Evolutionary conservation across 2,329 filamentous ascomycete genomes (phyloP).

Genomic region (Colletotrichum higginsianum): DNA sequence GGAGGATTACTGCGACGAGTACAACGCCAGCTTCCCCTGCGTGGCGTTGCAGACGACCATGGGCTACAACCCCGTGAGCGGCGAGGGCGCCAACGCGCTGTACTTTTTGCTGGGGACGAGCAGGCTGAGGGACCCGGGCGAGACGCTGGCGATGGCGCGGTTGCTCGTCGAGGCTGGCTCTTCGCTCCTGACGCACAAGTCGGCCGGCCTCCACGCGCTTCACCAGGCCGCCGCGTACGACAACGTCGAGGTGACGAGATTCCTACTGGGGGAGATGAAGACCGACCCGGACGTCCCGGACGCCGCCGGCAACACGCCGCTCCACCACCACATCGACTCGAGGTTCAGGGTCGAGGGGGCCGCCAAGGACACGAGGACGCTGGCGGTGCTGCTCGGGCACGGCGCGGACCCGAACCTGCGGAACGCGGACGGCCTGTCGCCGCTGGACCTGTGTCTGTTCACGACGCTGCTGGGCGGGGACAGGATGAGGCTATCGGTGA

Average conservation of each 20-base stretch:
- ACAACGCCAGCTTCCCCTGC: constrained; percentile 38
- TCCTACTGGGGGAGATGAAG: constrained; percentile 1
- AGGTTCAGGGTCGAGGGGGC: constrained; percentile 16
- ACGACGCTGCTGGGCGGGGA: constrained; percentile 13
- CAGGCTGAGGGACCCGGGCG: neutral
- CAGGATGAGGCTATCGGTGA: constrained; percentile 13
- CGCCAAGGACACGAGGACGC: neutral
- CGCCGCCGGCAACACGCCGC: constrained; percentile 26
- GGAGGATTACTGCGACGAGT: constrained; percentile 36
- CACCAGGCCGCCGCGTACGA: constrained; percentile 35
- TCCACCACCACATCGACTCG: constrained; percentile 34
- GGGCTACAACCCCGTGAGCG: constrained; percentile 15
- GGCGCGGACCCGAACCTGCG: constrained; percentile 51
- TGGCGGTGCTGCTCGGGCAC: constrained; percentile 46
- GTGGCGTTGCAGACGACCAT: constrained; percentile 27
- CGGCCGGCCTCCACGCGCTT: constrained; percentile 23
- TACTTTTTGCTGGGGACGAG: constrained; percentile 35
- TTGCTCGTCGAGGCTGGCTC: constrained; percentile 16
- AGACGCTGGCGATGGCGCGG: constrained; percentile 11
- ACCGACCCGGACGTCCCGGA: constrained; percentile 15
- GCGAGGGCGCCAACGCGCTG: constrained; percentile 31
- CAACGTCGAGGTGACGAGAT: constrained; percentile 9
- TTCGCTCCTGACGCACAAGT: constrained; percentile 30
- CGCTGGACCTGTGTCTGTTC: constrained; percentile 28
- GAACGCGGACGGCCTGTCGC: constrained; percentile 11